Conservation (phyloP, 768 basidiomycete species). For the Russula ochroleuca region DNA sequence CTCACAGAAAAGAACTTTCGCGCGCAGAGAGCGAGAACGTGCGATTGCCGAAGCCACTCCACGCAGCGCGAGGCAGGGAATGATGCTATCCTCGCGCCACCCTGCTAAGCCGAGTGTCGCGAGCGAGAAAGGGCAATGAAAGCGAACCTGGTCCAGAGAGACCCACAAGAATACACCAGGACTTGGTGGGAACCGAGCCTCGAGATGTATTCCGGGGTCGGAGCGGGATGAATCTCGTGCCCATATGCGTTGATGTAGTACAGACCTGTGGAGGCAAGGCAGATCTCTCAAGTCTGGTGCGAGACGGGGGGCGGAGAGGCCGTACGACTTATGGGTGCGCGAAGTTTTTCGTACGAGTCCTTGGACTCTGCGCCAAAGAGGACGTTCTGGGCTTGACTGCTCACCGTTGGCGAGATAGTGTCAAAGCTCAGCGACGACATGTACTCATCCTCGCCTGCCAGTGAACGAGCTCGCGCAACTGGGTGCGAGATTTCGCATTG, state of each 20-base stretch:
- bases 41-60: constrained; percentile 79
- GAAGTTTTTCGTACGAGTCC: constrained; percentile 50
- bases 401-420: constrained; percentile 41
- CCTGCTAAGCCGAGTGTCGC: not conserved
- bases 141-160: constrained; percentile 85
- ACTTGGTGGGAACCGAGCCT: constrained; percentile 57
- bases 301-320: not conserved
- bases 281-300: not conserved
- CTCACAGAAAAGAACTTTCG: constrained; percentile 83
- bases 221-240: constrained; percentile 85
- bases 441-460: constrained; percentile 27
- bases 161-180: constrained; percentile 89
- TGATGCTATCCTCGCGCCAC: constrained; percentile 48
- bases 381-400: constrained; percentile 53
- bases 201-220: constrained; percentile 75
- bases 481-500: constrained; percentile 96
- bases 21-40: constrained; percentile 60
- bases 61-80: constrained; percentile 85
- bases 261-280: constrained; percentile 46
- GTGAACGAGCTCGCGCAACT: constrained; percentile 34
- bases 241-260: constrained; percentile 91
- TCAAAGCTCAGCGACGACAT: constrained; percentile 28
- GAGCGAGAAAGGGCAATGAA: not conserved
- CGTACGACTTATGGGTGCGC: constrained; percentile 58
- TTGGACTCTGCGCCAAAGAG: constrained; percentile 59